phyloP scores from a whole-genome alignment of 2,329 filamentous ascomycete species.

The Beauveria rudraprayagi region DNA sequence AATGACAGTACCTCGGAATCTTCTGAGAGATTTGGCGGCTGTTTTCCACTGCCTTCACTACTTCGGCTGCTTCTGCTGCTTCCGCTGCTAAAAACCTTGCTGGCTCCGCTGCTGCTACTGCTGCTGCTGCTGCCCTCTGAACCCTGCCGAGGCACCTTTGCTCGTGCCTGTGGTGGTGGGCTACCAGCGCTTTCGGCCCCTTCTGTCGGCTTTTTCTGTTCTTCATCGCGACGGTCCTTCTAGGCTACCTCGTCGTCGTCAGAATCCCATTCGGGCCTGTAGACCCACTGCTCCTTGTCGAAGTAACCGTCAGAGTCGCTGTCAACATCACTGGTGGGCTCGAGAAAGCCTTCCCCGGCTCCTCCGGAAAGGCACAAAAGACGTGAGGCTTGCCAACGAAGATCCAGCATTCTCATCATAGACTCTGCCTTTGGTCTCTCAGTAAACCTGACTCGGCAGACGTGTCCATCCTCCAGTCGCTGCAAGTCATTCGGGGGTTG shows the following conservation, averaged over 20 bases:
- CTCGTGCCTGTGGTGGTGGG: too few species aligned
- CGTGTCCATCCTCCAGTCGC: not conserved
- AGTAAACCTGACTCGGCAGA: not conserved
- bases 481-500: not conserved
- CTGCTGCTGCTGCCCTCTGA: too few species aligned
- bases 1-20: too few species aligned
- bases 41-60: too few species aligned
- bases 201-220: too few species aligned
- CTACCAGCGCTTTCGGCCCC: too few species aligned
- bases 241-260: not conserved
- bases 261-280: not conserved
- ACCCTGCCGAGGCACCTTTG: too few species aligned
- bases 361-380: not conserved
- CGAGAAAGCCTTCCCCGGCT: not conserved
- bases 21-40: too few species aligned
- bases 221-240: not conserved
- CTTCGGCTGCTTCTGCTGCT: too few species aligned
- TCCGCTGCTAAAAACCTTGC: too few species aligned
- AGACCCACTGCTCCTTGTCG: not conserved
- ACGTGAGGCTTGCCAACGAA: not conserved
- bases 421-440: not conserved
- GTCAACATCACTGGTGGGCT: not conserved
- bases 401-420: not conserved
- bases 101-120: too few species aligned
- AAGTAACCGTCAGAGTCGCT: not conserved